Evolutionary conservation across 495 filamentous ascomycete genomes (phyloP), one percentile per base, ranked within the genome.

Genomic region (Cetradonia linearis): DNA sequence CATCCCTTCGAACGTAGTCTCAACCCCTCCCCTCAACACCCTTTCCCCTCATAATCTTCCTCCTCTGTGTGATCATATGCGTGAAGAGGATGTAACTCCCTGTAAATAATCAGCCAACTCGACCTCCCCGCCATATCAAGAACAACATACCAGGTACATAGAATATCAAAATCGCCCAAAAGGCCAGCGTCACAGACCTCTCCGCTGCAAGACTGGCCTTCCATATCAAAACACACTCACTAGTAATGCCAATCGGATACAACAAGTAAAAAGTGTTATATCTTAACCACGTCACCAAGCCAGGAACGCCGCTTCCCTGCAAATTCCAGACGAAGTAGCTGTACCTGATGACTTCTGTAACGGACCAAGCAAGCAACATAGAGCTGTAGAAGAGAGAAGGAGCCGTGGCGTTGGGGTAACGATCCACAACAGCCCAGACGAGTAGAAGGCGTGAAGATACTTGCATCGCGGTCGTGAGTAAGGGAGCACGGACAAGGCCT

Each of bases 201-300:
- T 63, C 73, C 11, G 89, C 88, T 1, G 83, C 82, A 2, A 70
- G 76, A 37, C 86, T 77, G 3, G 86, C 79, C 65, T 72, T 71
- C 61, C 81, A 83, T 42, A 96, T 83, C 66, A 96, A 79, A 66
- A 78, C 83, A 46, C 84, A 85, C 79, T 98, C 93, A 71, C 87
- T 91, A 14, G 76, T 76, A 62, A 96, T 95, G 13, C 93, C 93
- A 55, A 96, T 66, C 3, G 94, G 93, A 69, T 98, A 98, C 23
- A 98, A 80, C 27, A 96, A 73, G 67, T 86, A 88, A 75, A 98
- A 98, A 7, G 86, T 86, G 72, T 94, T 95, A 69, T 98, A 98
- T 70, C 89, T 77, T 75, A 94, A 75, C 92, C 92, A 96, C 60
- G 81, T 81, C 70, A 92, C 79, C 69, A 73, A 79, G 1, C 57